Evolutionary conservation across 176 grass and related monocot species (phyloP), one percentile per base, ranked within the genome.

Genomic region (Oryza rufipogon): DNA sequence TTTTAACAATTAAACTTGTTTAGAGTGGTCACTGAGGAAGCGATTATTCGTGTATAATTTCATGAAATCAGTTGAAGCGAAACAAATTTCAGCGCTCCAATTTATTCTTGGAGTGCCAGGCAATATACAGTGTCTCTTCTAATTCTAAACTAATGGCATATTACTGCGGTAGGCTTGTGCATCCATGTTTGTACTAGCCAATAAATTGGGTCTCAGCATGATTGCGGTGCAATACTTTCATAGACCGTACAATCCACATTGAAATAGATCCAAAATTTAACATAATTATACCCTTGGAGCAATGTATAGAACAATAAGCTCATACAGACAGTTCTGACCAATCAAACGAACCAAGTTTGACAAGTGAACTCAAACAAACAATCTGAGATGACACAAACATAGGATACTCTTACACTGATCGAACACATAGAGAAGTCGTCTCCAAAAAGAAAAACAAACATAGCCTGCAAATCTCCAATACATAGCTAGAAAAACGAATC

Each of bases 391-490:
- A 56, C 32, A 76, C 56, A 75, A 23, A 75, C 71, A 51, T 34
- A 66, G 30, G 16, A 30, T 52, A 67, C 52, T 83, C 32, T 11
- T 72, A 86, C 73, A 78, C 68, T 67, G 46, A 77, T 68, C 60
- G 45, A 82, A 72, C 61, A 73, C 44, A 54, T 33, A 81, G 33
- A 54, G 17, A 58, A 25, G 81, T 34, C 4, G 34, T 73, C 67
- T 30, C 41, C 83, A 10, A 9, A 72, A 22, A 80, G 67, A 23
- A 64, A 72, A 45, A 74, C 28, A 81, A 77, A 73, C 83, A 71
- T 66, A 73, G 66, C 66, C 70, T 77, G 77, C 78, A 90, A 86
- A 85, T 85, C 82, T 78, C 83, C 83, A 77, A 90, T 54, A 74
- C 46, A 86, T 86, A 8, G 78, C 78, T 86, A 71, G 66, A 82